These are phyloP conservation scores for Cryptosporidium baileyi DNA, from an alignment of 169 alveolate species.

Conservation along the genomic window DNA sequence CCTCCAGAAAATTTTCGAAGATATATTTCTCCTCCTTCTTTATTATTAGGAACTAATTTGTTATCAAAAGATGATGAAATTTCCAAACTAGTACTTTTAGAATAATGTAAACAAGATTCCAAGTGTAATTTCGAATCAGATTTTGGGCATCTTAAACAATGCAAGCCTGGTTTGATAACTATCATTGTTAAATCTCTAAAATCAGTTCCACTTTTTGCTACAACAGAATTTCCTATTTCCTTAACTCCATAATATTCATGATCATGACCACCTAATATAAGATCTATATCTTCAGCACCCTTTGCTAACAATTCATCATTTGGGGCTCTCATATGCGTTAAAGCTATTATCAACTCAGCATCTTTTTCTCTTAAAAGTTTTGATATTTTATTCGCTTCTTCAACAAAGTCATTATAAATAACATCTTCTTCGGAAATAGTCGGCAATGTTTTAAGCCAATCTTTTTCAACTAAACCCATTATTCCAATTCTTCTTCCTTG, in stretches of 20 bases:
- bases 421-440: slow-evolving; percentile 79
- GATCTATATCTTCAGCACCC: slow-evolving; percentile 82
- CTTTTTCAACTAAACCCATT: slow-evolving; percentile 87
- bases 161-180: slow-evolving; percentile 75
- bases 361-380: slow-evolving; percentile 77
- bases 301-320: slow-evolving; percentile 84
- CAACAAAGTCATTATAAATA: slow-evolving; percentile 81
- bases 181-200: slow-evolving; percentile 81
- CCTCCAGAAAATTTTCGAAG: slow-evolving; percentile 74
- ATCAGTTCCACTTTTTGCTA: slow-evolving; percentile 88
- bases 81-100: not conserved
- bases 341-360: slow-evolving; percentile 88
- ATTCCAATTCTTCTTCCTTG: slow-evolving; percentile 84
- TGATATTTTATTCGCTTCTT: slow-evolving; percentile 76
- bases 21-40: slow-evolving; percentile 62
- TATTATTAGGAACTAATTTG: slow-evolving; percentile 23
- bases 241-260: slow-evolving; percentile 78
- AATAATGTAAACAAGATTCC: not conserved
- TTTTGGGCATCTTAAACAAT: slow-evolving; percentile 38
- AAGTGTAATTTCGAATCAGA: slow-evolving; percentile 23
- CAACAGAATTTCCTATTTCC: slow-evolving; percentile 74
- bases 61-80: not conserved
- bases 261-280: slow-evolving; percentile 91
- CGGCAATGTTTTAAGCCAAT: slow-evolving; percentile 88
- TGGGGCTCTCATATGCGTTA: slow-evolving; percentile 90